Base-by-base conservation (phyloP, 108 stramenopile genomes). In the Asterionellopsis glacialis region DNA sequence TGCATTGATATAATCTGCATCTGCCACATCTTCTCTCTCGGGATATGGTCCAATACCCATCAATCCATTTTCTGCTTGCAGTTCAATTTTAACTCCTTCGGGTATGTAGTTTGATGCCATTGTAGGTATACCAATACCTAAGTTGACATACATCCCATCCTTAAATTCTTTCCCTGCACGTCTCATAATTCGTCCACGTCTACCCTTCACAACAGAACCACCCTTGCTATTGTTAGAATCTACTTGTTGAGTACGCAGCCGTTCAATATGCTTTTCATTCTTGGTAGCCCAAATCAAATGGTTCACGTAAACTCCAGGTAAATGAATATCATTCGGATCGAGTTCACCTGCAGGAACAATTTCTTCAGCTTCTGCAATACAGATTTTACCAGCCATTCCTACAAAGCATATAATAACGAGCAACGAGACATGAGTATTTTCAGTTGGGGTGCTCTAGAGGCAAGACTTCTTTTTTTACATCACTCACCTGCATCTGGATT, bases 111-210 rank as follows among this genome's bases (percentile, higher is more conserved):
- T 93, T 53, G 73, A 75, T 13, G 88, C 81, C 82, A 94, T 75
- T 3, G 93, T 96, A 15, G 93, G 93, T 50, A 43, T 75, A 10
- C 88, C 95, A 55, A 96, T 96, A 15, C 96, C 96, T 15, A 96
- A 69, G 67, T 96, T 96, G n/a, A 94, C 93, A 62, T 96, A 96
- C 90, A 93, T 92, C 24, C 96, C 96, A 73, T 94, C 78, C 59
- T 82, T 61, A 64, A 96, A 93, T 62, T 96, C 96, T 48, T 84
- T 77, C 39, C 93, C 93, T 3, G 93, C 93, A 25, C 96, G 87
- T 59, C 77, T 64, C 40, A 88, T 83, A 62, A 96, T 93, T n/a
- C 84, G 70, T 14, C 77, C 90, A 26, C 96, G 80, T 6, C 75
- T 70, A 49, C 84, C 82, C 54, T 72, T 61, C 13, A 83, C 72